Conservation (phyloP, 1,284 basidiomycete genomes). For the Pseudozyma tsukubaensis region DNA sequence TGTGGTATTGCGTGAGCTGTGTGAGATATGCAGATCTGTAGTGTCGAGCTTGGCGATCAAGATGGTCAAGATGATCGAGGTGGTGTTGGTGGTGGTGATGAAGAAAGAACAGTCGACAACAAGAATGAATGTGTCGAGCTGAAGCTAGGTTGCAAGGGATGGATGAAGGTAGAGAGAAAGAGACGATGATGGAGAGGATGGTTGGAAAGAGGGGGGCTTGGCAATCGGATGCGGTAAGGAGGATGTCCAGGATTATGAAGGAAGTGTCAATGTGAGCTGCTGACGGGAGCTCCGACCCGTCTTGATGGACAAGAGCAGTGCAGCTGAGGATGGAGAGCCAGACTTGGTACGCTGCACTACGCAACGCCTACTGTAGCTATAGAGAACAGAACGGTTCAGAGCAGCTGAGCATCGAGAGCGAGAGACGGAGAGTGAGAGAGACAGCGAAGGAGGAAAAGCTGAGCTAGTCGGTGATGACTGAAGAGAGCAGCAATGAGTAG, state of each 20-base stretch:
- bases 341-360: too few relatives aligned
- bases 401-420: conserved; percentile 7
- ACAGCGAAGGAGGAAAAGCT: background rate
- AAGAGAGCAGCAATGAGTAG: conserved; percentile 1
- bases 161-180: background rate
- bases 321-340: background rate
- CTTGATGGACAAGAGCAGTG: conserved; percentile 5
- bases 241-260: conserved; percentile 28
- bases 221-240: conserved; percentile 10
- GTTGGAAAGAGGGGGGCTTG: conserved; percentile 10
- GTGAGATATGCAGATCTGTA: background rate
- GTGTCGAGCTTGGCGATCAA: background rate
- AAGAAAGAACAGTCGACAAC: background rate
- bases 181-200: conserved; percentile 8
- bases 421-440: conserved; percentile 8
- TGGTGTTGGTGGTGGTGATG: background rate
- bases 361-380: background rate
- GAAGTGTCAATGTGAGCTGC: conserved; percentile 14
- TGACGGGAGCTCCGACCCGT: conserved; percentile 13
- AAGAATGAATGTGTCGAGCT: background rate
- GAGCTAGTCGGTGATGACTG: conserved; percentile 1
- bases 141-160: background rate
- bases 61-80: conserved; percentile 5
- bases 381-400: background rate
- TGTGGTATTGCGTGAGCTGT: background rate